Evolutionary conservation across 202 grass and related monocot species (phyloP), one percentile per base, ranked within the genome.

Genomic region (Setaria italica): DNA sequence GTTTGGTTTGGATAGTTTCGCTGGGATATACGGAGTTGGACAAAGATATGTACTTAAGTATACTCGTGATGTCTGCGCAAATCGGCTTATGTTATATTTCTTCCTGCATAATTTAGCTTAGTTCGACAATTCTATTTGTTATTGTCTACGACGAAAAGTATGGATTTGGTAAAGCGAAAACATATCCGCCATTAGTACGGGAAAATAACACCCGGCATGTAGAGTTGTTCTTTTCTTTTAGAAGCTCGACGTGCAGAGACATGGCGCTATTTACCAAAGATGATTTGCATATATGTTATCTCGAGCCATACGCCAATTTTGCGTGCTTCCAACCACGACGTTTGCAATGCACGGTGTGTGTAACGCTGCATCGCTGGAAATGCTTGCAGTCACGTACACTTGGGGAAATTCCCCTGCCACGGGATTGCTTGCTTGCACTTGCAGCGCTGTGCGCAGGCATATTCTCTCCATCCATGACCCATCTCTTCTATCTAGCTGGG

Each of bases 361-460:
- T 25, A 25, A 25, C 1, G 19, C 54, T 10, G 56, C 56, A 25
- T 16, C 11, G 62, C 32, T 64, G 71, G 71, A 34, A 54, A 54
- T 34, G 71, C 48, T 20, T 20, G 76, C 62, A 10, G 56, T 6
- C 25, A 11, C 14, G 50, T 29, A 39, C 25, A 25, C 25, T 25
- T 25, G 25, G 4, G 21, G 1, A 5, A n/a, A 64, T 47, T 60
- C 45, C 30, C 9, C 42, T 79, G 19, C 7, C 68, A 62, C 48
- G 51, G 69, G 75, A 75, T 80, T 68, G 76, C 80, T 25, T 25
- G 25, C 25, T 78, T 78, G 77, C 30, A 57, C 30, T 72, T 58
- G 43, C 12, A 15, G 55, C 9, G 54, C 25, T 70, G n/a, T 32
- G 53, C 34, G 34, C 64, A 64, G 55, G 62, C 82, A 80, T 79